A percentile compares a stretch with the other conserved stretches of the same genome.
phyloP scores from a whole-genome alignment of 331 rosid species.

The Acacia pycnantha region DNA sequence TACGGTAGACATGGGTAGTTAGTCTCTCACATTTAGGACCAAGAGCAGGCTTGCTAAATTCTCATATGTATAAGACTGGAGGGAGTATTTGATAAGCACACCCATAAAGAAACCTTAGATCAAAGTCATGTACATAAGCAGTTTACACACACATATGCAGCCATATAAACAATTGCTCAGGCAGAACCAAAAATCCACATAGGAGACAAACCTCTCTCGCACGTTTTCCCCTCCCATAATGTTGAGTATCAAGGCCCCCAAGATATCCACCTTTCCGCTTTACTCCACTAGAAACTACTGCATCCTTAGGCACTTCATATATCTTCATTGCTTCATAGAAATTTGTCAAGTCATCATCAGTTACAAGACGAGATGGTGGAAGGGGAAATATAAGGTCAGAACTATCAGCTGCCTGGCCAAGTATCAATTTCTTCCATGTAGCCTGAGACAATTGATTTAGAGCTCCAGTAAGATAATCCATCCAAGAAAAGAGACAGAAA shows the following conservation, averaged over 20 bases:
- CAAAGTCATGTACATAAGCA: not conserved
- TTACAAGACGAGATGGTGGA: slow-evolving; percentile 94
- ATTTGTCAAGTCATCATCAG: slow-evolving; percentile 81
- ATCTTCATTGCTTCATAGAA: slow-evolving; percentile 89
- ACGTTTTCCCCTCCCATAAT: slow-evolving; percentile 95
- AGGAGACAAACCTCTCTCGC: slow-evolving; percentile 87
- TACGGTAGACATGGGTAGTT: not conserved
- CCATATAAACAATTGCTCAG: not conserved
- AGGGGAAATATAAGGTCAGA: slow-evolving; percentile 53
- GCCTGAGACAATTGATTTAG: slow-evolving; percentile 52
- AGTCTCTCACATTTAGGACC: not conserved
- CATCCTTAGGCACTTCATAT: slow-evolving; percentile 67
- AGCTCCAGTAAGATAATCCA: slow-evolving; percentile 19
- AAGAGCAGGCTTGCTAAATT: not conserved
- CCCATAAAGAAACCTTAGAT: not conserved
- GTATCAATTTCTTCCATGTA: slow-evolving; percentile 72
- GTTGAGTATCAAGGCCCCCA: slow-evolving; percentile 86
- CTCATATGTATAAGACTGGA: not conserved
- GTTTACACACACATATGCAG: not conserved
- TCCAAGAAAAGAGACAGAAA: not conserved
- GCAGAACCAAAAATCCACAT: slow-evolving; percentile 22
- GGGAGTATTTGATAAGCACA: not conserved
- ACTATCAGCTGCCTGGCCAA: slow-evolving; percentile 47
- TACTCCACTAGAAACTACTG: slow-evolving; percentile 54
- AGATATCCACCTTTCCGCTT: slow-evolving; percentile 72